Conservation (phyloP, 495 filamentous ascomycete species). For the Aspergillus bridgeri region DNA sequence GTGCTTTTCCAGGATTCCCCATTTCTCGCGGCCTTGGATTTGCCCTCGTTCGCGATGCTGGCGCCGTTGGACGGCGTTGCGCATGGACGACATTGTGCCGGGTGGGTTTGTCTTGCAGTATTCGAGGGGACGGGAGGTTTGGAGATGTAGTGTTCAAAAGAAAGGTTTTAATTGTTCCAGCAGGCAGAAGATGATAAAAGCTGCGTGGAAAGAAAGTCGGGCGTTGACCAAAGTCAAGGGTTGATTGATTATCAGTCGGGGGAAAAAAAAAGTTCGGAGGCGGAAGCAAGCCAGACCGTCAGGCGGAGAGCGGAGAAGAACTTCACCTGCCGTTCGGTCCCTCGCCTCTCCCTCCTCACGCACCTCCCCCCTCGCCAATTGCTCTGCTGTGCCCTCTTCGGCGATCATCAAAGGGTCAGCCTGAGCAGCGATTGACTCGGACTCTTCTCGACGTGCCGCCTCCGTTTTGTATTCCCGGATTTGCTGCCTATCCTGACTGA, state of each 20-base stretch:
- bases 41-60: conserved; percentile 88
- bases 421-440: neutral
- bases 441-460: too few relatives aligned
- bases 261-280: conserved; percentile 3
- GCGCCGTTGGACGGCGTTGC: conserved; percentile 73
- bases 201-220: neutral
- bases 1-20: conserved; percentile 85
- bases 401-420: too few relatives aligned
- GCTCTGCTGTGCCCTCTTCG: neutral
- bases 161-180: neutral
- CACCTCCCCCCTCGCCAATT: neutral
- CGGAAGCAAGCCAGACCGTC: neutral
- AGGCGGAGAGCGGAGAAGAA: neutral
- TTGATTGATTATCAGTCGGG: neutral
- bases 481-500: neutral
- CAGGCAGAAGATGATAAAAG: neutral
- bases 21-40: conserved; percentile 73
- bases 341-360: neutral
- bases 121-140: neutral
- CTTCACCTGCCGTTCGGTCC: neutral
- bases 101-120: conserved; percentile 1
- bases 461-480: neutral
- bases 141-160: neutral
- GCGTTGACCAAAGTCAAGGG: conserved; percentile 1
- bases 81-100: conserved; percentile 69